These are phyloP conservation scores for Pythium aristosporum DNA, from an alignment of 352 stramenopile species.

Conservation along the genomic window DNA sequence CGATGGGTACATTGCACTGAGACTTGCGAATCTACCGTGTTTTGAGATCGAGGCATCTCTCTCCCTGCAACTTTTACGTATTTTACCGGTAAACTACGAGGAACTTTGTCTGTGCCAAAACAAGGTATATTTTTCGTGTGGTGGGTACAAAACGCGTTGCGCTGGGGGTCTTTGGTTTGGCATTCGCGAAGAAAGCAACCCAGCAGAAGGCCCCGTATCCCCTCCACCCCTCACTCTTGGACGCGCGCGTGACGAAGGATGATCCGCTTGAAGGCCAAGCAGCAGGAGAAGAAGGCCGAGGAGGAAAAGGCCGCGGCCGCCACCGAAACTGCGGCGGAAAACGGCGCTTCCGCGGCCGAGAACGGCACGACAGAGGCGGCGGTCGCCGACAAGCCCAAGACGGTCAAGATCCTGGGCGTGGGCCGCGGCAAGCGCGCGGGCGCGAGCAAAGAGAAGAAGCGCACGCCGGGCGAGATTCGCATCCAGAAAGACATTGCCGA, in stretches of 20 bases:
- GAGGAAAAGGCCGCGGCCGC: conserved; percentile 48
- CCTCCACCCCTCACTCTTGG: not conserved
- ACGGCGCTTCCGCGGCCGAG: conserved; percentile 27
- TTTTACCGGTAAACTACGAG: not conserved
- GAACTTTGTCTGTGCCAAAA: not conserved
- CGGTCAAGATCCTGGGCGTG: conserved; percentile 80
- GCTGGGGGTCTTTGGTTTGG: not conserved
- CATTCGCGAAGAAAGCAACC: conserved; percentile 5
- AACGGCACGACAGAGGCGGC: conserved; percentile 13
- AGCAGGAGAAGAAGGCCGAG: conserved; percentile 84
- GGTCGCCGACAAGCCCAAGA: conserved; percentile 60
- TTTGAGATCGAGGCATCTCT: not conserved
- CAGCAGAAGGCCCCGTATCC: not conserved
- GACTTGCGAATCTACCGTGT: not conserved
- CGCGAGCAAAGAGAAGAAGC: conserved; percentile 87
- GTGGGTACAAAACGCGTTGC: conserved; percentile 12
- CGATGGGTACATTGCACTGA: too few species aligned
- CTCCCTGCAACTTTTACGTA: not conserved
- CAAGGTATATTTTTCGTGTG: not conserved
- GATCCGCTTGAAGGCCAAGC: conserved; percentile 84
- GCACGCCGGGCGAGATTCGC: conserved; percentile 96
- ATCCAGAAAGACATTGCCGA: conserved; percentile 99
- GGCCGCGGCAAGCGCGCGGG: conserved; percentile 71
- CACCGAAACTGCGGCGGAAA: conserved; percentile 5
- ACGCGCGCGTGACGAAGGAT: conserved; percentile 26